These are phyloP conservation scores for Naematelia aurantialba DNA, from an alignment of 768 basidiomycete species.

Conservation along the genomic window DNA sequence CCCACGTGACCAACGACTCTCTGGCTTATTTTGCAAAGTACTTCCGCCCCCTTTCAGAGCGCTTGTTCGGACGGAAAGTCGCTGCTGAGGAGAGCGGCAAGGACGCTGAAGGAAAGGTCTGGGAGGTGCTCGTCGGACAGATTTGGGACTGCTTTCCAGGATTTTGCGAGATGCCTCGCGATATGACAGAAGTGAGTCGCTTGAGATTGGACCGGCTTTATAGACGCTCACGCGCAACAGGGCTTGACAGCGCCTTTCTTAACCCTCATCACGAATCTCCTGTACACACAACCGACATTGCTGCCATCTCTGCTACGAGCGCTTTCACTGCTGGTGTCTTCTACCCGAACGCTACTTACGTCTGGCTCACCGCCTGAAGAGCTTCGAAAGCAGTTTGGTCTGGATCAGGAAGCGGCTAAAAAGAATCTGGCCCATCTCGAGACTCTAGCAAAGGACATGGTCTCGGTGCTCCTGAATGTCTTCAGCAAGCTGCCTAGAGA, in stretches of 20 bases:
- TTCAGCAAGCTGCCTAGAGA: constrained; percentile 80
- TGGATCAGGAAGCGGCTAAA: constrained; percentile 62
- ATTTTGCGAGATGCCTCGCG: constrained; percentile 77
- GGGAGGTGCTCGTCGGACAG: constrained; percentile 88
- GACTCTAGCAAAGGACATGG: constrained; percentile 80
- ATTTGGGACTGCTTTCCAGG: constrained; percentile 88
- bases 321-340: constrained; percentile 75
- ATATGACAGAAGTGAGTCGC: constrained; percentile 64
- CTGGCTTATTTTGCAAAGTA: constrained; percentile 79
- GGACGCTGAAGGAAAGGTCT: constrained; percentile 82
- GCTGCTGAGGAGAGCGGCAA: constrained; percentile 64
- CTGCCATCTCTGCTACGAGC: constrained; percentile 76
- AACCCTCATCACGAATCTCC: constrained; percentile 81
- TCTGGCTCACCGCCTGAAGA: constrained; percentile 52
- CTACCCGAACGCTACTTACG: constrained; percentile 60
- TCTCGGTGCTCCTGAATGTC: constrained; percentile 94
- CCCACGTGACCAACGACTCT: constrained; percentile 68
- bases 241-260: constrained; percentile 72
- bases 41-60: constrained; percentile 90
- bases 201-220: background rate
- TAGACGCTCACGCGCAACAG: constrained; percentile 51
- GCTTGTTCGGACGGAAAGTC: constrained; percentile 82
- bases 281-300: constrained; percentile 85
- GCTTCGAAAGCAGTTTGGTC: constrained; percentile 52
- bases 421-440: constrained; percentile 69